Evolutionary conservation across 805 yeast genomes (phyloP).

Genomic region (Wickerhamomyces chaumierensis): DNA sequence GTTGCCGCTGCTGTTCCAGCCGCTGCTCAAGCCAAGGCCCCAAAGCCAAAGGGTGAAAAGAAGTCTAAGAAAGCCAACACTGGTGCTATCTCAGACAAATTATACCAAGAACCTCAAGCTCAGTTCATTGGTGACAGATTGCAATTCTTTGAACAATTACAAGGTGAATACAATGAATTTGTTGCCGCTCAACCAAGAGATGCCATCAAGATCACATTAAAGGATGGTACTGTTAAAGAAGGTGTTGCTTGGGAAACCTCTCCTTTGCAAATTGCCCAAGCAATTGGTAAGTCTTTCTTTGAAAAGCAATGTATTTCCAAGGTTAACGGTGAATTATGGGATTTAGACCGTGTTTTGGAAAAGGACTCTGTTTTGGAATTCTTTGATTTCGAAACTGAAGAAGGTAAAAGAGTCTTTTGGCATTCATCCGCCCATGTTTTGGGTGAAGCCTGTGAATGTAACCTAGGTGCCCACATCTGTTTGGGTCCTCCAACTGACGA

Average conservation of each 20-base stretch:
- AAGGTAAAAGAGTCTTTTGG: constrained; percentile 95
- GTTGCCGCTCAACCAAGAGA: constrained; percentile 50
- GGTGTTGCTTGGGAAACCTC: constrained; percentile 85
- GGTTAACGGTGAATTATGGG: constrained; percentile 89
- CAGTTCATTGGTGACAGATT: constrained; percentile 72
- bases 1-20: too few relatives aligned
- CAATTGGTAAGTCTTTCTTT: constrained; percentile 74
- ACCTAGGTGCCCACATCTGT: constrained; percentile 86
- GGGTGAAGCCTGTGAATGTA: constrained; percentile 97
- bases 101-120: constrained; percentile 68
- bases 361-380: constrained; percentile 57
- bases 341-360: constrained; percentile 88
- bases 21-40: constrained; percentile 19
- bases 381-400: constrained; percentile 86
- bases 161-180: constrained; percentile 64
- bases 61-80: constrained; percentile 32
- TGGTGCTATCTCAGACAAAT: constrained; percentile 22
- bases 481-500: constrained; percentile 96
- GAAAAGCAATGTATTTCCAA: constrained; percentile 88
- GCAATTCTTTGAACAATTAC: constrained; percentile 67
- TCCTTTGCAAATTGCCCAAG: constrained; percentile 77
- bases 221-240: constrained; percentile 71
- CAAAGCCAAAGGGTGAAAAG: constrained; percentile 21
- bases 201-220: constrained; percentile 69
- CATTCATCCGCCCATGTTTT: constrained; percentile 97